Conservation (phyloP, 176 grass and related monocot genomes). For the Oryza officinalis region DNA sequence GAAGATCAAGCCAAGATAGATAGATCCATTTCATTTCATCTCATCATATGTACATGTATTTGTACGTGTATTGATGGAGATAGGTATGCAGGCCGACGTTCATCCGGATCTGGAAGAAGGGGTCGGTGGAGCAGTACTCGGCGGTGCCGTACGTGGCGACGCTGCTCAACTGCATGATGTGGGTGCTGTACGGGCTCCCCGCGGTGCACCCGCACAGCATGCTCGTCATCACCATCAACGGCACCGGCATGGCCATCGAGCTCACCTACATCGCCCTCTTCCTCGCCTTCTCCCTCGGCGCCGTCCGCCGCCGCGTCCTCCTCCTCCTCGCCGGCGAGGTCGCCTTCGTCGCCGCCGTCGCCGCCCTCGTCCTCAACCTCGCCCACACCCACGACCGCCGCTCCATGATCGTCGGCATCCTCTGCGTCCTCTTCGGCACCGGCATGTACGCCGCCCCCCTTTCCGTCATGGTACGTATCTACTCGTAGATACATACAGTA, state of each 20-base stretch:
- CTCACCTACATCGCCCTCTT: slow-evolving; percentile 80
- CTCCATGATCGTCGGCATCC: slow-evolving; percentile 88
- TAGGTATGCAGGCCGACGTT: slow-evolving; percentile 72
- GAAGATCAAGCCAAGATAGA: background rate
- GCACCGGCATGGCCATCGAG: slow-evolving; percentile 80
- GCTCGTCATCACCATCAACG: slow-evolving; percentile 96
- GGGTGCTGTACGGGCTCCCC: slow-evolving; percentile 91
- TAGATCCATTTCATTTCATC: background rate
- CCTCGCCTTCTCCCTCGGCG: slow-evolving; percentile 62
- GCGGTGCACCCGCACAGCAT: slow-evolving; percentile 89
- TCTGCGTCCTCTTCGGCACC: slow-evolving; percentile 86
- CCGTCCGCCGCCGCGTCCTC: slow-evolving; percentile 50
- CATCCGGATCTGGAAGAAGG: slow-evolving; percentile 78
- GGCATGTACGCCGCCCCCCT: slow-evolving; percentile 94
- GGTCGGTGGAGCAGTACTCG: slow-evolving; percentile 90
- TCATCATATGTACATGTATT: too few species aligned
- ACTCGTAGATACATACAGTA: background rate
- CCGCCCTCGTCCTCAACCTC: slow-evolving; percentile 57
- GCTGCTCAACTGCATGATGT: slow-evolving; percentile 99
- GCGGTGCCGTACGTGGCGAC: slow-evolving; percentile 85
- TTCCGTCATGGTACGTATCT: slow-evolving; percentile 83
- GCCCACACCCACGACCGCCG: slow-evolving; percentile 57
- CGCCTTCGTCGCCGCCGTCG: slow-evolving; percentile 61
- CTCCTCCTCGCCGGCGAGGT: slow-evolving; percentile 58
- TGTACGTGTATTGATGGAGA: background rate